These are phyloP conservation scores for Colletotrichum somersetense DNA, from an alignment of 2,329 filamentous ascomycete species.

Conservation along the genomic window DNA sequence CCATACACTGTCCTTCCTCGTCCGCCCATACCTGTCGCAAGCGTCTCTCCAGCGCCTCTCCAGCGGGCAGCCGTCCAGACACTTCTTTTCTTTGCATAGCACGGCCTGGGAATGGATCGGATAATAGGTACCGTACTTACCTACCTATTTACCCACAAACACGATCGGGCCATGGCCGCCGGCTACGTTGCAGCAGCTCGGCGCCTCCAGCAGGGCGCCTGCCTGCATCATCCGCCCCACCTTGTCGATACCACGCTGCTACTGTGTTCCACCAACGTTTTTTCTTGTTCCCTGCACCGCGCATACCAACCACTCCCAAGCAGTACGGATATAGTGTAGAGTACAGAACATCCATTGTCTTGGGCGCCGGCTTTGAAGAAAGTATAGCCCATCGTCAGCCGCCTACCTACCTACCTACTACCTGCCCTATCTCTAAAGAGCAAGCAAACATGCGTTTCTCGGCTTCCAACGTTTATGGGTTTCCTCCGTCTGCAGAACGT, in stretches of 20 bases:
- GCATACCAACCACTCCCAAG: background rate
- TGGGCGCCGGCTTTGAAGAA: background rate
- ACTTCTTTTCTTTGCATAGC: background rate
- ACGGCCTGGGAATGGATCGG: background rate
- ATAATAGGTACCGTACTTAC: background rate
- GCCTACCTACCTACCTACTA: background rate
- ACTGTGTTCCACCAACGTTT: background rate
- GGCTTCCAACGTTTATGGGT: conserved; percentile 30
- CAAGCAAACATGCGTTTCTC: conserved; percentile 33
- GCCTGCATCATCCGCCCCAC: background rate
- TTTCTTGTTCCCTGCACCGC: conserved; percentile 1
- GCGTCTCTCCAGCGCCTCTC: background rate
- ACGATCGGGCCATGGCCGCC: background rate
- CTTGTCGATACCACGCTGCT: background rate
- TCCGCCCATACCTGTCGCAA: background rate
- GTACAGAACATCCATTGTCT: background rate
- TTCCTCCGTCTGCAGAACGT: conserved; percentile 21
- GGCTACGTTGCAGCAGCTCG: background rate
- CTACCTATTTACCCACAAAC: background rate
- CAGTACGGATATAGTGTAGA: too few species aligned
- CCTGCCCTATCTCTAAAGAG: conserved; percentile 4
- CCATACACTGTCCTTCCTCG: background rate
- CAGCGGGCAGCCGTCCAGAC: background rate
- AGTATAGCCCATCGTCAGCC: conserved; percentile 20
- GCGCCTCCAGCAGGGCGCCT: background rate